phyloP scores from a whole-genome alignment of 495 filamentous ascomycete genomes.

The Geoglossum glabrum region DNA sequence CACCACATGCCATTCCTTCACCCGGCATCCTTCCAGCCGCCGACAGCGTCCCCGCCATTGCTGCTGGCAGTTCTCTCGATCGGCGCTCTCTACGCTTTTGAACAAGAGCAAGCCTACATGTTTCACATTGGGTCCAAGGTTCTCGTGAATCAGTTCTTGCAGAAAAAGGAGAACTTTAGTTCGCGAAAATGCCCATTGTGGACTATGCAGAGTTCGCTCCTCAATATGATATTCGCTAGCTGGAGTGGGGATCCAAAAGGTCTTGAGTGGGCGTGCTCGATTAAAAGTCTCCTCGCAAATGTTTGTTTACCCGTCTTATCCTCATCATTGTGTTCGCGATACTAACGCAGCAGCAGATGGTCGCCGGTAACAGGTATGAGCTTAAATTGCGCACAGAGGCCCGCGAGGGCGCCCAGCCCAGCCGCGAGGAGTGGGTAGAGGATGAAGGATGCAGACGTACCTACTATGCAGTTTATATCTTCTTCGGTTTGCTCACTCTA shows the following conservation, averaged over 20 bases:
- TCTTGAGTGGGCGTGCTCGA: conserved; percentile 94
- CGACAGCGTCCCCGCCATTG: conserved; percentile 54
- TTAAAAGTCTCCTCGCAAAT: conserved; percentile 90
- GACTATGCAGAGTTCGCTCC: conserved; percentile 87
- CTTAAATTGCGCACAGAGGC: conserved; percentile 78
- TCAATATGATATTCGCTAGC: conserved; percentile 99
- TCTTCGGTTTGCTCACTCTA: conserved; percentile 87
- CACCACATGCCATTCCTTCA: conserved; percentile 94
- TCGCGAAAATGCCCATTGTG: conserved; percentile 95
- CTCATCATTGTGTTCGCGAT: not conserved
- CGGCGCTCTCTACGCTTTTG: conserved; percentile 88
- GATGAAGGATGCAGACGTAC: conserved; percentile 93
- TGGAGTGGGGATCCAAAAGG: conserved; percentile 98
- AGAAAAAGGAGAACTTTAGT: conserved; percentile 96
- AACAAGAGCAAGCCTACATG: conserved; percentile 87
- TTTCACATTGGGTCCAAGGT: conserved; percentile 97
- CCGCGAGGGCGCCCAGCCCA: conserved; percentile 56
- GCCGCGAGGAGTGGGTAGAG: conserved; percentile 83
- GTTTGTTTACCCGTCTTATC: conserved; percentile 14
- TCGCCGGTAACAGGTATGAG: conserved; percentile 91
- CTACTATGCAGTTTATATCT: conserved; percentile 98
- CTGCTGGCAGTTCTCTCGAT: conserved; percentile 87
- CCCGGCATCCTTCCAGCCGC: conserved; percentile 73
- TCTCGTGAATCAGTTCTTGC: conserved; percentile 85
- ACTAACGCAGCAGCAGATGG: conserved; percentile 40